phyloP scores from a whole-genome alignment of 169 alveolate genomes.

The Plasmodium billcollinsi region DNA sequence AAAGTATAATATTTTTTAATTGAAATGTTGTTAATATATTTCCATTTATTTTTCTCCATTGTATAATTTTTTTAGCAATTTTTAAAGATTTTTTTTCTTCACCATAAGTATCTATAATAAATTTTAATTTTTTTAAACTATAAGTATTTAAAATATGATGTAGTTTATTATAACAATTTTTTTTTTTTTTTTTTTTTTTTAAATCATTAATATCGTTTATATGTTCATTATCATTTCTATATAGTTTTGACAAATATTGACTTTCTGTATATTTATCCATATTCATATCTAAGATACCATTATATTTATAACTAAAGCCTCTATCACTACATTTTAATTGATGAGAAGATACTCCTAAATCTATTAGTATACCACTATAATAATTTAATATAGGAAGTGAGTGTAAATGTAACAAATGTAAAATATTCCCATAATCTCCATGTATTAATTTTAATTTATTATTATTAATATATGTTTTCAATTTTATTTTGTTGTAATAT shows the following conservation, averaged over 20 bases:
- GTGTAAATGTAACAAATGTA: constrained; percentile 66
- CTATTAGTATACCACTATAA: constrained; percentile 83
- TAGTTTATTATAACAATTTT: constrained; percentile 7
- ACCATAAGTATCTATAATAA: constrained; percentile 57
- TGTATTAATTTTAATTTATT: constrained; percentile 69
- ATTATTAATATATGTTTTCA: constrained; percentile 61
- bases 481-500: constrained; percentile 74
- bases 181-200: not conserved
- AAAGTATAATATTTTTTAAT: constrained; percentile 77
- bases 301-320: constrained; percentile 83
- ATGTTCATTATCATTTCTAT: not conserved
- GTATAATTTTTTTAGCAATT: constrained; percentile 66
- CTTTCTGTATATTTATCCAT: constrained; percentile 75
- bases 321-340: constrained; percentile 80
- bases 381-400: constrained; percentile 79
- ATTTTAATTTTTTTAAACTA: constrained; percentile 42
- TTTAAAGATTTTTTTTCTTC: constrained; percentile 69
- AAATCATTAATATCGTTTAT: not conserved
- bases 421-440: constrained; percentile 81
- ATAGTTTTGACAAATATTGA: constrained; percentile 1
- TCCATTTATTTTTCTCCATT: constrained; percentile 73
- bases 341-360: constrained; percentile 85
- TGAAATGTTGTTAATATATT: constrained; percentile 79
- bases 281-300: constrained; percentile 86
- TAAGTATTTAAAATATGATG: constrained; percentile 50